Evolutionary conservation across 2,329 filamentous ascomycete species (phyloP).

Genomic region (Ophiostoma populinum): DNA sequence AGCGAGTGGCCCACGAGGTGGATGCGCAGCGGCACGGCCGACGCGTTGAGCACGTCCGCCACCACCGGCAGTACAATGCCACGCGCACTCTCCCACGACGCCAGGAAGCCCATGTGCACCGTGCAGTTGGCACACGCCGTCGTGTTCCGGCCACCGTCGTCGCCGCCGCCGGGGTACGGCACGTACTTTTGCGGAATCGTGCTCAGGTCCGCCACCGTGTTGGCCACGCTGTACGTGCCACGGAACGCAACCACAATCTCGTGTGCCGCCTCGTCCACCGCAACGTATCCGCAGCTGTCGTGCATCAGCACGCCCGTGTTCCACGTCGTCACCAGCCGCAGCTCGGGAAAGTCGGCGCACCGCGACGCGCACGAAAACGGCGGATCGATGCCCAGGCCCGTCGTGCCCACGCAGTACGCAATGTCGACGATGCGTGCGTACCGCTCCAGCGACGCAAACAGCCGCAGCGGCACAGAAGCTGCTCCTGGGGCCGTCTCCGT

Average conservation of each 20-base stretch:
- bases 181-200: conserved; percentile 81
- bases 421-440: conserved; percentile 86
- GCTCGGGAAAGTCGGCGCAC: conserved; percentile 64
- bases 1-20: conserved; percentile 80
- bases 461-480: conserved; percentile 31
- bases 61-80: conserved; percentile 51
- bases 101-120: conserved; percentile 79
- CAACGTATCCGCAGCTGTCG: conserved; percentile 88
- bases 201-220: conserved; percentile 79
- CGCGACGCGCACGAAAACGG: conserved; percentile 77
- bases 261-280: conserved; percentile 49
- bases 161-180: conserved; percentile 48
- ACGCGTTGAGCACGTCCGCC: conserved; percentile 29
- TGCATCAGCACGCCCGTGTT: conserved; percentile 74
- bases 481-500: not conserved
- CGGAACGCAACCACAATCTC: conserved; percentile 72
- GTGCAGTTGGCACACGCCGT: conserved; percentile 62
- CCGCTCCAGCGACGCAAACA: conserved; percentile 75
- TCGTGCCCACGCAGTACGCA: conserved; percentile 76
- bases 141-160: conserved; percentile 3
- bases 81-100: conserved; percentile 65
- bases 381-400: conserved; percentile 66
- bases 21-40: conserved; percentile 51
- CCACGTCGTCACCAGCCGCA: conserved; percentile 73
- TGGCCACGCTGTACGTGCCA: conserved; percentile 84